phyloP scores from a whole-genome alignment of 176 grass and related monocot species.

The Saccharum officinarum region DNA sequence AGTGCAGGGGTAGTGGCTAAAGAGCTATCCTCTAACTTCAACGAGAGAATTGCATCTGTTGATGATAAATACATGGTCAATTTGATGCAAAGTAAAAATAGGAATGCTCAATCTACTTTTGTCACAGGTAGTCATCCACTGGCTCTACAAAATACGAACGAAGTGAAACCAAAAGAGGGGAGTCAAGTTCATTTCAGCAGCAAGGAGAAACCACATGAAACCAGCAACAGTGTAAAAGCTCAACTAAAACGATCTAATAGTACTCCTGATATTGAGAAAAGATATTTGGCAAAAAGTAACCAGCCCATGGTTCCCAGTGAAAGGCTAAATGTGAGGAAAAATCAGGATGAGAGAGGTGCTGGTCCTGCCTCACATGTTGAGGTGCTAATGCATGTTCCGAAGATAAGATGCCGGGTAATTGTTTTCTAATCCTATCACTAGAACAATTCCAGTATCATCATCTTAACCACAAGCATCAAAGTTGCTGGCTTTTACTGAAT shows the following conservation, averaged over 20 bases:
- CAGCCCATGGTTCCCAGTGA: slow-evolving; percentile 47
- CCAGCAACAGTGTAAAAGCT: slow-evolving; percentile 37
- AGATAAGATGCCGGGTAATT: slow-evolving; percentile 93
- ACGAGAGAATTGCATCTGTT: slow-evolving; percentile 68
- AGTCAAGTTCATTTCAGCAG: slow-evolving; percentile 31
- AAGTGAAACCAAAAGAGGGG: slow-evolving; percentile 45
- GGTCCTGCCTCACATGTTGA: slow-evolving; percentile 52
- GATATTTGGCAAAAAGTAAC: slow-evolving; percentile 43
- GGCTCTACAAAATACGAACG: slow-evolving; percentile 44
- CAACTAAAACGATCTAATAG: slow-evolving; percentile 87
- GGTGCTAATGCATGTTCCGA: slow-evolving; percentile 58
- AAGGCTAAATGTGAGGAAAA: slow-evolving; percentile 44
- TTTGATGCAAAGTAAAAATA: slow-evolving; percentile 75
- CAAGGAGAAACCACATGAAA: slow-evolving; percentile 44
- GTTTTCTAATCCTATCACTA: slow-evolving; percentile 43
- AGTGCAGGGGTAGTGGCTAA: slow-evolving; percentile 46
- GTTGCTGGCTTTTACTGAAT: slow-evolving; percentile 1
- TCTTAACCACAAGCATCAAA: slow-evolving; percentile 17
- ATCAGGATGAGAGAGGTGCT: slow-evolving; percentile 45
- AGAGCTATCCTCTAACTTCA: slow-evolving; percentile 70
- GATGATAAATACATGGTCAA: slow-evolving; percentile 98
- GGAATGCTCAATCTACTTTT: slow-evolving; percentile 51
- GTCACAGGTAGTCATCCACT: slow-evolving; percentile 47
- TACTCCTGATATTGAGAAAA: slow-evolving; percentile 84
- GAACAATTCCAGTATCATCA: slow-evolving; percentile 34